These are phyloP conservation scores for Pythium sp. DNA, from an alignment of 352 stramenopile species.

Conservation along the genomic window DNA sequence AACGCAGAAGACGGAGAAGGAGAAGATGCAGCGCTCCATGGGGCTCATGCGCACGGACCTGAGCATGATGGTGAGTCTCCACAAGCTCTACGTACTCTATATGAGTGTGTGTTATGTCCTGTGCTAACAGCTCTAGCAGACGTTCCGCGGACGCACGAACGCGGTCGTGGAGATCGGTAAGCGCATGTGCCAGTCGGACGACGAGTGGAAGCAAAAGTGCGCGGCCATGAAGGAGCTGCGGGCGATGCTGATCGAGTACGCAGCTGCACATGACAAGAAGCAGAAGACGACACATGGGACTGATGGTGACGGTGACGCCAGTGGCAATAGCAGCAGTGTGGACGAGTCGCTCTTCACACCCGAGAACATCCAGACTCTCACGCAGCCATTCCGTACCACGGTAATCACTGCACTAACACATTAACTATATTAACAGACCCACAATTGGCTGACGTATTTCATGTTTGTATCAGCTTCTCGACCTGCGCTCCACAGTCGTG, in stretches of 20 bases:
- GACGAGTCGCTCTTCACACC: slow-evolving; percentile 31
- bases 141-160: slow-evolving; percentile 50
- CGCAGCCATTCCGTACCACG: slow-evolving; percentile 55
- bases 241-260: slow-evolving; percentile 26
- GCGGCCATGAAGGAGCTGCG: slow-evolving; percentile 44
- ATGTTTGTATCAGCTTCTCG: slow-evolving; percentile 24
- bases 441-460: not conserved
- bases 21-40: slow-evolving; percentile 26
- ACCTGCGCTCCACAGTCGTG: slow-evolving; percentile 60
- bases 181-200: slow-evolving; percentile 45
- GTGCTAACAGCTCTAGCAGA: slow-evolving; percentile 20
- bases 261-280: slow-evolving; percentile 2
- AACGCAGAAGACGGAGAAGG: not conserved
- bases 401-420: slow-evolving; percentile 16
- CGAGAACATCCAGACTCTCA: slow-evolving; percentile 54
- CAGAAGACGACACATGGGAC: not conserved
- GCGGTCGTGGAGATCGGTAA: slow-evolving; percentile 44
- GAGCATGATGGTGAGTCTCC: slow-evolving; percentile 43
- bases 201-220: slow-evolving; percentile 64
- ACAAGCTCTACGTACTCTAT: not conserved
- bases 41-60: slow-evolving; percentile 36
- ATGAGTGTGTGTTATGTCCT: slow-evolving; percentile 6
- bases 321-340: slow-evolving; percentile 14
- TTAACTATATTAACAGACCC: too few relatives aligned
- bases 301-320: not conserved